Evolutionary conservation across 2,329 filamentous ascomycete species (phyloP).

Genomic region (Phialemonium atrogriseum): DNA sequence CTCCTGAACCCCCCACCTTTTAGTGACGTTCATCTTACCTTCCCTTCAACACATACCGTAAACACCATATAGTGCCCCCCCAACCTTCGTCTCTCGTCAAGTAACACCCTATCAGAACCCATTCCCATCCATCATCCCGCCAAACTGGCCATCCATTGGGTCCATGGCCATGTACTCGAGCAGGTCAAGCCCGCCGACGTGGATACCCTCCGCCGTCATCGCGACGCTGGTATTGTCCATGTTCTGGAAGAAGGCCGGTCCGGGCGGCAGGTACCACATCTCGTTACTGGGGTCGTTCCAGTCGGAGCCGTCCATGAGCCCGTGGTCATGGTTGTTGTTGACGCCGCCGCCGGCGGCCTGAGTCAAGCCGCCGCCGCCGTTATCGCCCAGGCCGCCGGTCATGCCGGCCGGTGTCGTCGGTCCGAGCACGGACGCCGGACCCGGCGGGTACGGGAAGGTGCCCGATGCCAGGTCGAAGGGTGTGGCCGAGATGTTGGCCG

Average conservation of each 20-base stretch:
- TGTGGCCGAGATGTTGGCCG: slow-evolving; percentile 52
- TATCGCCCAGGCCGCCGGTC: slow-evolving; percentile 11
- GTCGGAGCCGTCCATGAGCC: slow-evolving; percentile 37
- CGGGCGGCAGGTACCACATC: slow-evolving; percentile 60
- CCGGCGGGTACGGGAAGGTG: slow-evolving; percentile 44
- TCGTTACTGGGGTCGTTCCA: slow-evolving; percentile 49
- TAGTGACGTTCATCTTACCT: no score
- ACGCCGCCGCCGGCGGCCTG: slow-evolving; percentile 31
- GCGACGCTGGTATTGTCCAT: slow-evolving; percentile 52
- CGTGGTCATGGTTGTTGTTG: slow-evolving; percentile 21
- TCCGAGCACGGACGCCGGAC: slow-evolving; percentile 37
- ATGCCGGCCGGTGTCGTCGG: slow-evolving; percentile 39
- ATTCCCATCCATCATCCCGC: background rate
- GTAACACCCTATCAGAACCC: slow-evolving; percentile 1
- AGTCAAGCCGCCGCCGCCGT: slow-evolving; percentile 25
- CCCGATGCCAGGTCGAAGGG: slow-evolving; percentile 50
- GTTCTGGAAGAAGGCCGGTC: slow-evolving; percentile 57
- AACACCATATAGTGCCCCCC: no score
- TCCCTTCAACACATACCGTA: no score
- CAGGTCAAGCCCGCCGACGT: slow-evolving; percentile 57
- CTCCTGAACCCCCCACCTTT: no score
- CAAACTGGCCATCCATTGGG: slow-evolving; percentile 11
- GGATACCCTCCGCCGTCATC: slow-evolving; percentile 60
- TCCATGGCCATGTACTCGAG: slow-evolving; percentile 63
- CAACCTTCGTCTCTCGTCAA: no score